Conservation (phyloP, 2,329 filamentous ascomycete species). For the Fusarium concolor region DNA sequence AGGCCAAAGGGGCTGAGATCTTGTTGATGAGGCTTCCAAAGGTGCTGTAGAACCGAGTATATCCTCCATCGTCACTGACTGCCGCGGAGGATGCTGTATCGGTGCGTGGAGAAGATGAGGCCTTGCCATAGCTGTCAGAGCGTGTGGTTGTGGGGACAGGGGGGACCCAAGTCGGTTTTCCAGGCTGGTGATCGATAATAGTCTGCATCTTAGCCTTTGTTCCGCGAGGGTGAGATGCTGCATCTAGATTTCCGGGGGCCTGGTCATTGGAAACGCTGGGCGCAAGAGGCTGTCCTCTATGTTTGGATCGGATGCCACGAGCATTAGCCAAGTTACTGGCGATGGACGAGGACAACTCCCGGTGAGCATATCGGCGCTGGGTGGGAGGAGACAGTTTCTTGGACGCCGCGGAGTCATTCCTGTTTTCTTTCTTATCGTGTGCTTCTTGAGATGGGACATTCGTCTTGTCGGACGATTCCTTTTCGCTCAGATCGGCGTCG, state of each 20-base stretch:
- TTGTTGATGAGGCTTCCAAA: conserved; percentile 90
- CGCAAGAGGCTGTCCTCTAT: conserved; percentile 74
- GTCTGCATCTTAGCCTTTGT: conserved; percentile 66
- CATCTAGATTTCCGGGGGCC: conserved; percentile 75
- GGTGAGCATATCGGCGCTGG: conserved; percentile 65
- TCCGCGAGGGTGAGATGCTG: conserved; percentile 62
- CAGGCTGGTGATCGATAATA: conserved; percentile 64
- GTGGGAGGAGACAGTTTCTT: conserved; percentile 52
- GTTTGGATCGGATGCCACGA: conserved; percentile 77
- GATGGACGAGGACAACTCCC: conserved; percentile 83
- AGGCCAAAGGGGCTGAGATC: conserved; percentile 89
- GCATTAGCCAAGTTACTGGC: conserved; percentile 89
- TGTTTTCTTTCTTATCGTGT: conserved; percentile 39
- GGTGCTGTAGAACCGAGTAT: conserved; percentile 90
- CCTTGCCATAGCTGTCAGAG: conserved; percentile 44
- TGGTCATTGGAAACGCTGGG: conserved; percentile 81
- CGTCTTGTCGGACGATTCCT: conserved; percentile 44
- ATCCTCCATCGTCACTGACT: conserved; percentile 75
- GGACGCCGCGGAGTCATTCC: conserved; percentile 38
- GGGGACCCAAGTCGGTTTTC: conserved; percentile 66
- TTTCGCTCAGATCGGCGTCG: conserved; percentile 47
- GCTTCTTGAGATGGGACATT: conserved; percentile 29
- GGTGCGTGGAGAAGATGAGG: conserved; percentile 41
- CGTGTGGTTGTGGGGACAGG: conserved; percentile 49
- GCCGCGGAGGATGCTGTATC: conserved; percentile 40